Evolutionary conservation across 116 monocot genomes (phyloP).

Genomic region (Dioscorea cayenensis): DNA sequence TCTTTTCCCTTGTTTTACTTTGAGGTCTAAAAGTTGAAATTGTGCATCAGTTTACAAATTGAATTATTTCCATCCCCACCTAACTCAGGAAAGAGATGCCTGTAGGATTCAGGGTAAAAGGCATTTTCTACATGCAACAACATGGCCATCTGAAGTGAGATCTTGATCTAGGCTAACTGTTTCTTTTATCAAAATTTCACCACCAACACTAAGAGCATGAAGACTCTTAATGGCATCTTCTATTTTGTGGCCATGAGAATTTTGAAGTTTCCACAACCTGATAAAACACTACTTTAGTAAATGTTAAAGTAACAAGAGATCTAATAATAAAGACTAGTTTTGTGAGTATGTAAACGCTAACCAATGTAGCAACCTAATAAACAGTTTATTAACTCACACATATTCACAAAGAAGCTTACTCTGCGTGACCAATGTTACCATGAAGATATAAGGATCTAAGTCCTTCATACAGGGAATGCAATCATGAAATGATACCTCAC

Average conservation of each 20-base stretch:
- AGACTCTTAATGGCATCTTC: constrained; percentile 84
- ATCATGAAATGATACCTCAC: no score
- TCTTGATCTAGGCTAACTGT: constrained; percentile 2
- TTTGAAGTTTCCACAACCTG: constrained; percentile 66
- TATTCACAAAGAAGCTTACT: no score
- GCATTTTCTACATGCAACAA: constrained; percentile 29
- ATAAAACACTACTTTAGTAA: no score
- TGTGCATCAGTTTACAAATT: neutral
- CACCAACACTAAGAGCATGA: constrained; percentile 52
- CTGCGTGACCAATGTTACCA: no score
- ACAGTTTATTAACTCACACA: no score
- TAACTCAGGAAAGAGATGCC: neutral
- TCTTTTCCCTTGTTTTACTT: no score
- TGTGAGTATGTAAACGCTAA: no score
- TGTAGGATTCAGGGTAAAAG: neutral
- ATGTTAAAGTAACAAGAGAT: no score
- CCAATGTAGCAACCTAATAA: no score
- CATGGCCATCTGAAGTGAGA: constrained; percentile 14
- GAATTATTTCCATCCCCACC: neutral
- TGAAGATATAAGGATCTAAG: no score
- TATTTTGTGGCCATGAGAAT: constrained; percentile 54
- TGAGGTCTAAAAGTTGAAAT: neutral
- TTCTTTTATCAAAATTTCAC: constrained; percentile 29
- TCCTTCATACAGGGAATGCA: no score
- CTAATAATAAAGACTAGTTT: no score